Conservation (phyloP, 1,139 yeast genomes). For the Sugiyamaella paludigena region DNA sequence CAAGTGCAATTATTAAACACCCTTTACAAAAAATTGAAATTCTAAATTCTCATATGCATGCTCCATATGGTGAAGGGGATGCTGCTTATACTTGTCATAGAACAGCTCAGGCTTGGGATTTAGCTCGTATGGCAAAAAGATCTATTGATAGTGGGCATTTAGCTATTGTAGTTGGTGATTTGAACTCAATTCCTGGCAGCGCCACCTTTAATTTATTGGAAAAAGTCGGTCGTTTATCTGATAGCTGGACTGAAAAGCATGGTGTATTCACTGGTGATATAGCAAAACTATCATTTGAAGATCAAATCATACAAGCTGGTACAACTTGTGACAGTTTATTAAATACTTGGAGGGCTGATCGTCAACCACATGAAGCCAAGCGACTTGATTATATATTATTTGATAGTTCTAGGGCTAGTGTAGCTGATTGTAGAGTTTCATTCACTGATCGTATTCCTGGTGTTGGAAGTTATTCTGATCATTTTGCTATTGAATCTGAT, state of each 20-base stretch:
- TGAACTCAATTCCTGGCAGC: conserved; percentile 84
- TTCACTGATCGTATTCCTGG: conserved; percentile 67
- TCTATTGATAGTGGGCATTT: conserved; percentile 75
- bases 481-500: conserved; percentile 79
- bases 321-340: conserved; percentile 84
- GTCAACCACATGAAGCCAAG: conserved; percentile 68
- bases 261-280: conserved; percentile 44
- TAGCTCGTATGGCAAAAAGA: conserved; percentile 62
- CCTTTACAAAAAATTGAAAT: conserved; percentile 63
- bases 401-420: conserved; percentile 53
- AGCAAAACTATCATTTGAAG: conserved; percentile 54
- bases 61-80: conserved; percentile 90
- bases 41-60: conserved; percentile 94
- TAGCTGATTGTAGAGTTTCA: conserved; percentile 60
- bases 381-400: conserved; percentile 87
- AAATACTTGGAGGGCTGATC: conserved; percentile 81
- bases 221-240: conserved; percentile 63
- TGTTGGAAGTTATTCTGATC: conserved; percentile 80
- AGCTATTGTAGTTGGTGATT: conserved; percentile 87
- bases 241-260: conserved; percentile 77
- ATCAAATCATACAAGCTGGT: conserved; percentile 73
- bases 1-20: conserved; percentile 67
- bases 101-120: conserved; percentile 96
- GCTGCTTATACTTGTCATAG: conserved; percentile 89
- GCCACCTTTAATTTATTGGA: conserved; percentile 76